Percentiles rank a stretch among this genome's conserved stretches.
Evolutionary conservation across 768 basidiomycete species (phyloP).

Genomic region (Boletus bicolor): DNA sequence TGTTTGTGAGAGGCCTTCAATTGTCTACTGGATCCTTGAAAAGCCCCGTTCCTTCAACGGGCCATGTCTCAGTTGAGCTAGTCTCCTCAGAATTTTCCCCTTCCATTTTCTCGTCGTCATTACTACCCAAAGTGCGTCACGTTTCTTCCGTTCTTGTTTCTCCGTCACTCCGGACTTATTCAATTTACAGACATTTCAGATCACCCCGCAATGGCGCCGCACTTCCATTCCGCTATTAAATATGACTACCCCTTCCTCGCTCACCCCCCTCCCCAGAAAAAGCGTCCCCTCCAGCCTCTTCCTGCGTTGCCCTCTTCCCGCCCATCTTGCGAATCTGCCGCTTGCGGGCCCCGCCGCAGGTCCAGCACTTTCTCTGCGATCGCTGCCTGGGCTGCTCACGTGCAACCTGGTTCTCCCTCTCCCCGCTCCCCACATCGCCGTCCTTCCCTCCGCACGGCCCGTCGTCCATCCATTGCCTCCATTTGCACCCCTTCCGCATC

Average conservation of each 20-base stretch:
- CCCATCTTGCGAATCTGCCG: neutral
- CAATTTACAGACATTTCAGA: conserved; percentile 5
- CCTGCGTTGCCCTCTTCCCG: conserved; percentile 17
- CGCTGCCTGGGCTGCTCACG: conserved; percentile 57
- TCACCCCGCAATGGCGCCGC: conserved; percentile 13
- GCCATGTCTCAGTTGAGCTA: conserved; percentile 14
- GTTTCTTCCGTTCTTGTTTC: conserved; percentile 1
- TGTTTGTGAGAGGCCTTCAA: conserved; percentile 22
- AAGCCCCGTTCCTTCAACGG: conserved; percentile 6
- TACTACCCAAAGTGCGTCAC: neutral
- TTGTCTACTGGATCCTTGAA: conserved; percentile 21
- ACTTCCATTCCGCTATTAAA: conserved; percentile 11
- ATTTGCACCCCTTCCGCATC: conserved; percentile 42
- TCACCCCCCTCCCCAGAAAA: conserved; percentile 38
- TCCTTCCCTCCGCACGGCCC: conserved; percentile 28
- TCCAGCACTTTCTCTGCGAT: conserved; percentile 51
- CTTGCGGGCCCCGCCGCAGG: conserved; percentile 25
- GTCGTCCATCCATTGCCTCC: conserved; percentile 39
- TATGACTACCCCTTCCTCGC: conserved; percentile 42
- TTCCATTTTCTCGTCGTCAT: neutral
- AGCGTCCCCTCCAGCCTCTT: conserved; percentile 32
- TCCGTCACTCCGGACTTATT: neutral
- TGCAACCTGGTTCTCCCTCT: conserved; percentile 70
- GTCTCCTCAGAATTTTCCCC: conserved; percentile 10
- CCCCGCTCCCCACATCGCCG: conserved; percentile 40